phyloP scores from a whole-genome alignment of 768 basidiomycete genomes.

The Gelatoporia subvermispora region DNA sequence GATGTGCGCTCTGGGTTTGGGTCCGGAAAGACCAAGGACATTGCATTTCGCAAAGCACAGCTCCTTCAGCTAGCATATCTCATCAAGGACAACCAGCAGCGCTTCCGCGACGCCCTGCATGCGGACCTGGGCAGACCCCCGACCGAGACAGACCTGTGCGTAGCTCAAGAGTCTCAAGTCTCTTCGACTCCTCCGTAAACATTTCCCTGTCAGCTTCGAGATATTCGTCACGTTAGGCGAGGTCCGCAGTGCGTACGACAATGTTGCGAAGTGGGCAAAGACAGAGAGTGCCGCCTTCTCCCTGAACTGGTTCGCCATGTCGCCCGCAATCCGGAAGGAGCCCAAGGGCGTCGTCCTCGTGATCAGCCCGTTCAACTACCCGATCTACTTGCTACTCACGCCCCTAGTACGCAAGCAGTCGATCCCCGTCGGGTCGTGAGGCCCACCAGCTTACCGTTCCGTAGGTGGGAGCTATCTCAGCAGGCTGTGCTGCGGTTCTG shows the following conservation, averaged over 20 bases:
- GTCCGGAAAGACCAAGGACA: conserved; percentile 57
- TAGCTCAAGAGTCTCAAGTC: background rate
- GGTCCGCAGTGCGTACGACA: conserved; percentile 47
- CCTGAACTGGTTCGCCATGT: conserved; percentile 50
- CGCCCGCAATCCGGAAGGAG: conserved; percentile 63
- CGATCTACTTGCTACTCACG: conserved; percentile 50
- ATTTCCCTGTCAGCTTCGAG: conserved; percentile 47
- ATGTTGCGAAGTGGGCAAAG: conserved; percentile 70
- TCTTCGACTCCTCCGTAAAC: background rate
- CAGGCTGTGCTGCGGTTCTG: conserved; percentile 65
- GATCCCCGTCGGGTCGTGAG: background rate
- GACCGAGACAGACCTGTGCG: conserved; percentile 52
- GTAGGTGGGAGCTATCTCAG: conserved; percentile 62
- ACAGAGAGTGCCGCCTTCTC: conserved; percentile 52
- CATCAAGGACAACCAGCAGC: conserved; percentile 63
- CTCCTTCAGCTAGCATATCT: conserved; percentile 68
- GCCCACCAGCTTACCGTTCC: no score
- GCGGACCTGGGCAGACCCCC: conserved; percentile 60
- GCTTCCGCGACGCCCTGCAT: conserved; percentile 52
- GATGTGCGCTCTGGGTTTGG: conserved; percentile 52
- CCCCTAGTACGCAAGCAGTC: conserved; percentile 46
- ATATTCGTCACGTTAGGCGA: conserved; percentile 48
- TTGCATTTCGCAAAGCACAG: conserved; percentile 69
- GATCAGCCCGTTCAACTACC: conserved; percentile 75
- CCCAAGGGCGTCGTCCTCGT: conserved; percentile 71